Base-by-base conservation (phyloP, 2,329 filamentous ascomycete genomes). In the Fusarium abutilonis region DNA sequence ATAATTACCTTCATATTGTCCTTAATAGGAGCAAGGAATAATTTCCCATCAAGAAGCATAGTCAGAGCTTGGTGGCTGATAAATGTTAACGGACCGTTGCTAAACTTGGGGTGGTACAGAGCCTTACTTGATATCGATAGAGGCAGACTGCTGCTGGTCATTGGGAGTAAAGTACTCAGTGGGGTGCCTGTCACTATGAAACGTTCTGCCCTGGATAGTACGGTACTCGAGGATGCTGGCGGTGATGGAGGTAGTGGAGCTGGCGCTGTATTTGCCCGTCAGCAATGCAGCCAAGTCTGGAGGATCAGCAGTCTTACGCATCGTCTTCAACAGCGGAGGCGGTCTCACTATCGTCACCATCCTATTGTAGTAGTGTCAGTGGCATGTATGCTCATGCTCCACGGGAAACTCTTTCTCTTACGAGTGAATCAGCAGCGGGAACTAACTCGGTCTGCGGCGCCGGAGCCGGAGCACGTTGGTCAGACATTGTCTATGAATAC, bases 131-230 rank as follows among this genome's bases (percentile, higher is more conserved):
- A 69, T 69, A 26, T 69, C 67, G 10, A 69, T 69, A 17, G 67
- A 69, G 2, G 57, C 56, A 6, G 66, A 63, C 41, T 69, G 67
- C 44, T 68, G 63, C 17, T 70, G 63, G 17, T 70, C 67, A 13
- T 70, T 70, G 9, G 65, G 67, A 9, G 64, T 64, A 21, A 69
- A 68, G 39, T 70, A 70, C 35, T 69, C 67, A 0, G 56, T 66
- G 9, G 53, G 53, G 10, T 68, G 63, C n/a, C 53, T 44, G 4
- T 69, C 67, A 11, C 67, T 70, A 14, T 70, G 67, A 14, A 64
- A 68, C 0, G 67, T 69, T 1, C 67, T 63, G 5, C 67, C 67
- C 19, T 66, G 64, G 0, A 69, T 62, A 13, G 55, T 65, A 11
- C 67, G 67, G 38, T 69, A 69, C 26, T 69, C 56, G 3, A 69